Conservation (phyloP, 2,329 filamentous ascomycete genomes). For the Metarhizium sp. region DNA sequence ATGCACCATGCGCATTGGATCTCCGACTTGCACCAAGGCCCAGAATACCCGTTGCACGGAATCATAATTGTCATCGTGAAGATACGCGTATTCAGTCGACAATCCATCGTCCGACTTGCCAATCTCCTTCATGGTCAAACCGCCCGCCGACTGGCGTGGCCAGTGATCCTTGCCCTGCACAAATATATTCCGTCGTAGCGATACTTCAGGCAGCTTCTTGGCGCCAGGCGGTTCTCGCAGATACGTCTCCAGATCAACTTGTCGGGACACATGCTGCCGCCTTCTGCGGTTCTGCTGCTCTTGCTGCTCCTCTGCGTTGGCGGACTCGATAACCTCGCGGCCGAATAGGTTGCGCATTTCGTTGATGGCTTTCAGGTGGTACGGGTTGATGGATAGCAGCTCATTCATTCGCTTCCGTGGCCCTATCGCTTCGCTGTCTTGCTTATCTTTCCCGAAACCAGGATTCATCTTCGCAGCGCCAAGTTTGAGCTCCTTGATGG, state of each 20-base stretch:
- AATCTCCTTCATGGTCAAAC: conserved; percentile 67
- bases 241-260: conserved; percentile 49
- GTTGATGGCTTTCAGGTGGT: conserved; percentile 75
- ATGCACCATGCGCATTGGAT: conserved; percentile 72
- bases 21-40: conserved; percentile 68
- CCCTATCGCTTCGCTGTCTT: conserved; percentile 5
- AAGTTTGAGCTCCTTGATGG: conserved; percentile 34
- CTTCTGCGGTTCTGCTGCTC: conserved; percentile 27
- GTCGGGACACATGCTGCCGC: conserved; percentile 28
- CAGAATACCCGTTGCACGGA: conserved; percentile 69
- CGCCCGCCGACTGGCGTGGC: conserved; percentile 70
- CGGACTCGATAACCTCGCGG: conserved; percentile 46
- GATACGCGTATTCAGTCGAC: conserved; percentile 62
- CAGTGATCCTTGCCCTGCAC: conserved; percentile 81
- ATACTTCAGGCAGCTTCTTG: conserved; percentile 59
- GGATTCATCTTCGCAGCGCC: not conserved
- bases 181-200: conserved; percentile 70
- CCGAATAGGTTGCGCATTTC: conserved; percentile 69
- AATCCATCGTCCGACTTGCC: conserved; percentile 38
- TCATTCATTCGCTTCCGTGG: conserved; percentile 21
- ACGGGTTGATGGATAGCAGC: conserved; percentile 45
- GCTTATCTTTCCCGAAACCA: conserved; percentile 5
- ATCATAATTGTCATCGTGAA: conserved; percentile 67
- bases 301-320: conserved; percentile 37
- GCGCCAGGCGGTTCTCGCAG: conserved; percentile 43